Base-by-base conservation (phyloP, 805 yeast species). In the Starmerella asiatica region DNA sequence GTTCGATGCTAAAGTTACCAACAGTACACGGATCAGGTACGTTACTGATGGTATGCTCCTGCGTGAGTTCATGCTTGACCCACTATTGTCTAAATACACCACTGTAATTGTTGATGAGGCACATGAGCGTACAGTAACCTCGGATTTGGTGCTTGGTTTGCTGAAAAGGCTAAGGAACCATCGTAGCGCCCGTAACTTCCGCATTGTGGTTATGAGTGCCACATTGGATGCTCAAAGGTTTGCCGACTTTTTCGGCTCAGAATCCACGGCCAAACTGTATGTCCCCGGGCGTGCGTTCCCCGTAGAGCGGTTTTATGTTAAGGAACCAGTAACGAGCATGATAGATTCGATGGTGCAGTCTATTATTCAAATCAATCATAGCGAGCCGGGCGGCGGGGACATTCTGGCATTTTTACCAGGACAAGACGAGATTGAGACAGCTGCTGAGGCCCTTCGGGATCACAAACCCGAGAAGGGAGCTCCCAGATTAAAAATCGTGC, bases 21-120 rank as follows among this genome's bases (percentile, higher is more conserved):
- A 67, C 4, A 56, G 55, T 11, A 88, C 98, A 0, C 71, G 71
- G 50, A 61, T 91, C 49, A 83, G 84, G 55, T 91, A 84, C 55
- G 63, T 88, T 34, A 91, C 98, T 0, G 98, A 91, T 64, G 98
- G 98, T 76, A 88, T 91, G 97, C 69, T 91, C 17, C 61, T 91
- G 40, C 71, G 98, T 56, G 97, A 91, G 57, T 60, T 86, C 47
- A 80, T 88, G 91, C 60, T 81, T 44, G 83, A 82, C 52, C 70
- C 72, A 2, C 55, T 60, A 9, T 61, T 91, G 28, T 59, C 68
- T 2, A 72, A 71, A 45, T 91, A 88, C 59, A 66, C 79, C 21
- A 77, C 85, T 0, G 69, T 91, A 8, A 67, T 91, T 33, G 76
- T 91, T 36, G 98, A 91, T 66, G 98, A 91, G 64, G 98, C 97